Evolutionary conservation across 2,329 filamentous ascomycete genomes (phyloP).

Genomic region (Seiridium cupressi): DNA sequence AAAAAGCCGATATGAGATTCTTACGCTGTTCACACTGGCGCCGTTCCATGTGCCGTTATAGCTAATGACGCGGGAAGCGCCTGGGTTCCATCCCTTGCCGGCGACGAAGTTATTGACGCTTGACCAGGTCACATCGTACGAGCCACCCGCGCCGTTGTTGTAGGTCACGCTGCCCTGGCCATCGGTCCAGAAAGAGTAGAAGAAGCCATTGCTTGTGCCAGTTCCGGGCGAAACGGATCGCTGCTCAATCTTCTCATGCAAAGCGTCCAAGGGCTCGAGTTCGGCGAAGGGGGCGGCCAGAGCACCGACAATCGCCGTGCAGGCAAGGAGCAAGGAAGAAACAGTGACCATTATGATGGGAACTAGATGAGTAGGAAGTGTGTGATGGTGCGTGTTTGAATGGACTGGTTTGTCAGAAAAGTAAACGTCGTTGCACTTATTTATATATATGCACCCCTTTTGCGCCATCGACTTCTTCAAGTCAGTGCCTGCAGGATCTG

Average conservation of each 20-base stretch:
- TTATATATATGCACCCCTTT: neutral
- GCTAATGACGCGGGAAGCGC: slow-evolving; percentile 22
- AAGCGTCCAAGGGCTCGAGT: slow-evolving; percentile 15
- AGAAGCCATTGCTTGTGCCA: slow-evolving; percentile 52
- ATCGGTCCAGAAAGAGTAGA: slow-evolving; percentile 59
- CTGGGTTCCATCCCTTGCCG: slow-evolving; percentile 50
- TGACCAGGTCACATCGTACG: slow-evolving; percentile 49
- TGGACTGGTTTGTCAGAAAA: neutral
- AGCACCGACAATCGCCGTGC: slow-evolving; percentile 22
- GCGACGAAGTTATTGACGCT: slow-evolving; percentile 48
- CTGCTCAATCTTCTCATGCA: slow-evolving; percentile 5
- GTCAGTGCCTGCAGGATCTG: no score
- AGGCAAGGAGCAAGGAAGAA: slow-evolving; percentile 24
- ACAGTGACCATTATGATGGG: slow-evolving; percentile 20
- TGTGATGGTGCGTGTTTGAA: neutral
- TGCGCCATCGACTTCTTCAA: no score
- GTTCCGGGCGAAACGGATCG: slow-evolving; percentile 21
- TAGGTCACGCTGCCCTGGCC: slow-evolving; percentile 52
- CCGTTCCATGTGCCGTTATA: slow-evolving; percentile 32
- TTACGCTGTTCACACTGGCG: slow-evolving; percentile 31
- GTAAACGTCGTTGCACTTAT: slow-evolving; percentile 4
- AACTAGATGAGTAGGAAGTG: neutral
- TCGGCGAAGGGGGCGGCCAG: slow-evolving; percentile 26
- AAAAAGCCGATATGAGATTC: neutral
- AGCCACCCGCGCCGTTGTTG: slow-evolving; percentile 52